A percentile compares a stretch with the other conserved stretches of the same genome.
phyloP scores from a whole-genome alignment of 2,329 filamentous ascomycete species.

The Arachnomyces sp. region DNA sequence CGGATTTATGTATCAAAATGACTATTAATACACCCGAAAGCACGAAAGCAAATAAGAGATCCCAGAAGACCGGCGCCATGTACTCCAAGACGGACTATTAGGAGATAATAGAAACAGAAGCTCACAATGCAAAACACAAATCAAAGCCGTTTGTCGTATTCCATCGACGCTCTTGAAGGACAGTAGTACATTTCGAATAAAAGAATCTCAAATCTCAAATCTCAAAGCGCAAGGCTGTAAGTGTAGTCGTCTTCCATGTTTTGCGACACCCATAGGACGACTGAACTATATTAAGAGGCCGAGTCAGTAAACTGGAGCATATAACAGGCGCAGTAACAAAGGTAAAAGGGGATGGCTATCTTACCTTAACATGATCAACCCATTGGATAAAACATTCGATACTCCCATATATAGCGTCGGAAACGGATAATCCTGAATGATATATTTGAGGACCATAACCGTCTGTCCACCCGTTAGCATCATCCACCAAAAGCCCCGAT shows the following conservation, averaged over 20 bases:
- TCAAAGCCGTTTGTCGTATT: too few relatives aligned
- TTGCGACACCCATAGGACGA: slow-evolving; percentile 62
- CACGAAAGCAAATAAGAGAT: neutral
- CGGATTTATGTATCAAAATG: too few relatives aligned
- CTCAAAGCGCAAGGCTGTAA: slow-evolving; percentile 58
- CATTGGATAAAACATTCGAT: slow-evolving; percentile 59
- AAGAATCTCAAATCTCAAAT: neutral
- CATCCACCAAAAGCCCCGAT: neutral
- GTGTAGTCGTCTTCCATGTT: slow-evolving; percentile 69
- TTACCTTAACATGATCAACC: slow-evolving; percentile 60
- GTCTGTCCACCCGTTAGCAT: slow-evolving; percentile 33
- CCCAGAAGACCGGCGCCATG: too few relatives aligned
- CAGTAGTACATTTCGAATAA: too few relatives aligned
- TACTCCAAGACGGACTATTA: too few relatives aligned
- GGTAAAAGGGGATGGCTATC: slow-evolving; percentile 16
- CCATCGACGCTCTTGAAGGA: too few relatives aligned
- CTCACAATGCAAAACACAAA: too few relatives aligned
- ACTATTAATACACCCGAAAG: neutral
- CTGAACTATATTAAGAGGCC: slow-evolving; percentile 39
- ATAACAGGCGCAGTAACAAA: too few relatives aligned
- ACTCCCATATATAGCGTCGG: slow-evolving; percentile 61
- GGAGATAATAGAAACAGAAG: too few relatives aligned
- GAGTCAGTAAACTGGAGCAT: neutral
- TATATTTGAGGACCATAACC: slow-evolving; percentile 61
- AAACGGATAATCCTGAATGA: slow-evolving; percentile 52